Evolutionary conservation across 78 protist species (phyloP), one percentile per base, ranked within the genome.

Genomic region (Isochrysis galbana): DNA sequence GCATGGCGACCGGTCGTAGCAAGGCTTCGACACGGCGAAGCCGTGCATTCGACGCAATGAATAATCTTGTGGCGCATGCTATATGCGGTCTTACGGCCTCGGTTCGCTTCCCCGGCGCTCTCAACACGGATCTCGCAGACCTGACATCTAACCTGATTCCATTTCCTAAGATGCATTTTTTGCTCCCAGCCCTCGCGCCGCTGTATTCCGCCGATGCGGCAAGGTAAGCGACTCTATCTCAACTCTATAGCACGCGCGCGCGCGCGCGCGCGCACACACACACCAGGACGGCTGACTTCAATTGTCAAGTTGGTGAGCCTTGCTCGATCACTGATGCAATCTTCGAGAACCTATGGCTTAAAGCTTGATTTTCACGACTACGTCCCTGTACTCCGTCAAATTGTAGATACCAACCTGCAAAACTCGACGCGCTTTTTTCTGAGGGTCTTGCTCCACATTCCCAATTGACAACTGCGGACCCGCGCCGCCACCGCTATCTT

Each of bases 81-180:
- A 23, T 61, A 36, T 7, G 92, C 44, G 22, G 94, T 67, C 92
- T 97, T 32, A 97, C 98, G 25, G 54, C 84, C 67, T 74, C 93
- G 48, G 22, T 47, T 25, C 89, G 89, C 25, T 96, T 96, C 67
- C 91, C 36, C 29, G 98, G 98, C n/a, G 11, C 94, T 0, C 93
- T 97, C 87, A 97, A 97, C 91, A 84, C 96, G n/a, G 98, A 97
- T 70, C 80, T 97, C 36, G 95, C 96, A 90, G 98, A 97, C 51
- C 51, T 97, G 45, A 91, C 96, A 3, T 96, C 94, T 87, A 96
- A 96, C 48, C 92, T 97, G 39, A 97, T 97, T 17, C 98, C 98
- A 7, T 97, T 74, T 78, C 98, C 97, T 29, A 25, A 90, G 21
- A 55, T 96, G 55, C 94, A 96, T 55, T 95, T 95, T 61, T 77